phyloP scores from a whole-genome alignment of 495 filamentous ascomycete species.

The Podospora conica region DNA sequence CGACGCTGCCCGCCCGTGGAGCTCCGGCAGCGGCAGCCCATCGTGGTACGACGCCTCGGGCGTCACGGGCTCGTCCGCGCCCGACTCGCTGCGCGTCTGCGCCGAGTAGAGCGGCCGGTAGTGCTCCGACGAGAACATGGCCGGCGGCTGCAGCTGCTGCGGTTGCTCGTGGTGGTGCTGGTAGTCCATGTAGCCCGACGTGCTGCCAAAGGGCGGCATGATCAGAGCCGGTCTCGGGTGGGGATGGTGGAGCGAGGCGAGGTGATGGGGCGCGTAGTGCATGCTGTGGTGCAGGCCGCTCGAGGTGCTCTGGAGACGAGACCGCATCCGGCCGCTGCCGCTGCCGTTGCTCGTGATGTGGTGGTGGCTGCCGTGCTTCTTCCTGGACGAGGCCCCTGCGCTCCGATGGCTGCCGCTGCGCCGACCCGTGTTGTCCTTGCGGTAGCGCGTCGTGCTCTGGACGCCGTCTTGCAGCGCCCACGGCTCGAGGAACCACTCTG shows the following conservation, averaged over 20 bases:
- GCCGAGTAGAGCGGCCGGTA: neutral
- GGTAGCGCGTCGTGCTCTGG: constrained; percentile 44
- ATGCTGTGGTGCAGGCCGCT: neutral
- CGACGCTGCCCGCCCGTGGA: neutral
- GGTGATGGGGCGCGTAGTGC: neutral
- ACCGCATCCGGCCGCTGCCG: neutral
- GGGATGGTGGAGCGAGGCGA: neutral
- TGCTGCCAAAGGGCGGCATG: neutral
- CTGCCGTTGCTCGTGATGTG: neutral
- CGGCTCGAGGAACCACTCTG: constrained; percentile 38
- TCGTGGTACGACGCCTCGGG: constrained; percentile 10
- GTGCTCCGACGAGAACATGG: neutral
- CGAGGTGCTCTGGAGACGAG: neutral
- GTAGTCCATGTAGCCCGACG: neutral
- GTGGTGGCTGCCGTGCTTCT: neutral
- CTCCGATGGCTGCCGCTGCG: constrained; percentile 8
- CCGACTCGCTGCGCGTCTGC: neutral
- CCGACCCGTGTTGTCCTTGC: constrained; percentile 31
- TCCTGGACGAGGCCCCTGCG: neutral
- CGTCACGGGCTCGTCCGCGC: constrained; percentile 17
- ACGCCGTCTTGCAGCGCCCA: constrained; percentile 37
- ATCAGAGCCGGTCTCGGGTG: neutral
- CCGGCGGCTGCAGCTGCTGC: neutral
- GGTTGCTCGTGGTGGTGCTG: constrained; percentile 4
- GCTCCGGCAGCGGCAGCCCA: constrained; percentile 4